Base-by-base conservation (phyloP, 495 filamentous ascomycete genomes). In the Stereocaulon alpinum region DNA sequence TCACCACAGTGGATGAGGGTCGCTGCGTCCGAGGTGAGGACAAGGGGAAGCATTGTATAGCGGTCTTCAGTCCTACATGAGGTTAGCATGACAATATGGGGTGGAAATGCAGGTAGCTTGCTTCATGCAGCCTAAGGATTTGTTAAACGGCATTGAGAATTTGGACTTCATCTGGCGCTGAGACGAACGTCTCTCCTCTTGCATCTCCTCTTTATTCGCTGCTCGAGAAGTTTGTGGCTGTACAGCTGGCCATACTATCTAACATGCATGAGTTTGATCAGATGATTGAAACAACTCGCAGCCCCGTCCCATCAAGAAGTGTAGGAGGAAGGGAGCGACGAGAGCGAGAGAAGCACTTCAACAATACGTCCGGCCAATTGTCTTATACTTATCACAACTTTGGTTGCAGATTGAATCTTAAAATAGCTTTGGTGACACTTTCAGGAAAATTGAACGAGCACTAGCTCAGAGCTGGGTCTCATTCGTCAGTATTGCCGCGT, bases 81-180 rank as follows among this genome's bases (percentile, higher is more conserved):
- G 27, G 47, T 50, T n/a, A 32, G 14, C 30, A 4, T 15, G 27
- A 17, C 12, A 30, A 7, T 2, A 0, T 29, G 4, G 5, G 15
- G 27, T 9, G 17, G 29, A 32, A 34, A 9, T 51, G 29, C 15
- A 15, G 6, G 4, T 10, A 10, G 9, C 34, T 15, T 22, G 32
- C 43, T 45, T 48, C 29, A 58, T 49, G 32, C 55, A 58, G 32
- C 30, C 43, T 4, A 58, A 14, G 20, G 48, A 58, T 12, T 32
- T 58, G 44, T 58, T 58, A 4, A 4, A 57, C 29, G 30, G 48
- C 44, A 17, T 58, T 47, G 1, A 58, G 43, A 7, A 34, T 58
- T 17, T 45, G 10, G 10, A 58, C 43, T 49, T 49, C 55, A 24
- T 58, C 55, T 1, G 55, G 14, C 34, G 48, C 17, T 22, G 15